phyloP scores from a whole-genome alignment of 441 rosid genomes.

The Dalechampia spathulata region DNA sequence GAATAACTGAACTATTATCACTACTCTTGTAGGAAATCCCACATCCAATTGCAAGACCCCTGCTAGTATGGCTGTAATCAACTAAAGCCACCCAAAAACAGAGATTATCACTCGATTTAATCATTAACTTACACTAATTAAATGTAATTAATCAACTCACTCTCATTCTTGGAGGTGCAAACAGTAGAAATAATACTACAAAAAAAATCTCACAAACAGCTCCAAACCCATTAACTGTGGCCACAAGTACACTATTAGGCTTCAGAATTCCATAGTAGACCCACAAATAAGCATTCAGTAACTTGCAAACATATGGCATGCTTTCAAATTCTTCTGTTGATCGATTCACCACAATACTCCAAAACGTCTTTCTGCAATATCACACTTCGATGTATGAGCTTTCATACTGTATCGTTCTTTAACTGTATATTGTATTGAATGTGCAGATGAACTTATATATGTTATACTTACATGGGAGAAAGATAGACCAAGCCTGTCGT shows the following conservation, averaged over 20 bases:
- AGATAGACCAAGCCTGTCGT: conserved; percentile 52
- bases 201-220: conserved; percentile 32
- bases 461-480: conserved; percentile 39
- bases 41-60: conserved; percentile 35
- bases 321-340: conserved; percentile 58
- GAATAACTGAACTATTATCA: conserved; percentile 23
- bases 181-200: conserved; percentile 35
- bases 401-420: no score
- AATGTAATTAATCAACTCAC: conserved; percentile 13
- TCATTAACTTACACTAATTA: no score
- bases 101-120: no score
- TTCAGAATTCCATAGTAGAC: conserved; percentile 49
- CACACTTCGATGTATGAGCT: no score
- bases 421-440: no score
- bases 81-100: conserved; percentile 15
- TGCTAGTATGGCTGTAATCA: conserved; percentile 30
- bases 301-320: conserved; percentile 41
- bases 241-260: conserved; percentile 41
- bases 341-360: conserved; percentile 41
- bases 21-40: conserved; percentile 33
- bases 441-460: background rate
- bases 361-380: conserved; percentile 36
- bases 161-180: conserved; percentile 33
- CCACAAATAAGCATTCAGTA: conserved; percentile 48
- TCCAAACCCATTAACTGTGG: conserved; percentile 54